Base-by-base conservation (phyloP, 2,329 filamentous ascomycete genomes). In the Colletotrichum sp. region DNA sequence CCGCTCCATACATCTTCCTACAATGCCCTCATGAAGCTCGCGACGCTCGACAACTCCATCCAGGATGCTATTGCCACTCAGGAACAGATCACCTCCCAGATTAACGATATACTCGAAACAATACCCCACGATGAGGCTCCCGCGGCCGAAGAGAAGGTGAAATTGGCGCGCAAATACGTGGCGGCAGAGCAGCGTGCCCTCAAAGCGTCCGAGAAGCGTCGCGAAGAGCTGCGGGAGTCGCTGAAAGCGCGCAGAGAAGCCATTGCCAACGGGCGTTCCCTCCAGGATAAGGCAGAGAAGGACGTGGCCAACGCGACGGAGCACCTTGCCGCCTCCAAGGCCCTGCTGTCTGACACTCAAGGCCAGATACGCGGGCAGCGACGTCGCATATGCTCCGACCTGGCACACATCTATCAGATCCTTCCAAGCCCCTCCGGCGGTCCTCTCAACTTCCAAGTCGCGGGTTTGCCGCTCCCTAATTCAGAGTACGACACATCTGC, bases 21-120 rank as follows among this genome's bases (percentile, higher is more conserved):
- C 83, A 96, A 95, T 81, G 92, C 95, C 3, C 88, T 99, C 24
- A 96, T 98, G 93, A 93, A 95, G 76, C 89, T 99, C 13, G 93
- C 95, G 8, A 98, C 96, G 74, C 89, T 99, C 18, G 95, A 98
- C 78, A 95, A 94, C 82, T 98, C 96, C 71, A 95, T 98, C 28
- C 95, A 98, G 82, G 96, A 99, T 84, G 96, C 96, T 2, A 86
- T 98, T 12, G 91, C 93, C 2, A 98, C 95, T 0, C 92, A 94
- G 16, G 92, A 94, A 76, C 89, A 90, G 69, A 88, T 99, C 10
- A 92, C 95, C 64, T 86, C 89, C n/a, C 95, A 98, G 78, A 98
- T 98, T 78, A 95, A 95, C 78, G 83, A 87, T 1, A 84, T 92
- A 0, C 82, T 93, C 6, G 82, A 86, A 1, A 79, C 83, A 0